phyloP scores from a whole-genome alignment of 106 monocot species.

The Acanthochlamys bracteata region DNA sequence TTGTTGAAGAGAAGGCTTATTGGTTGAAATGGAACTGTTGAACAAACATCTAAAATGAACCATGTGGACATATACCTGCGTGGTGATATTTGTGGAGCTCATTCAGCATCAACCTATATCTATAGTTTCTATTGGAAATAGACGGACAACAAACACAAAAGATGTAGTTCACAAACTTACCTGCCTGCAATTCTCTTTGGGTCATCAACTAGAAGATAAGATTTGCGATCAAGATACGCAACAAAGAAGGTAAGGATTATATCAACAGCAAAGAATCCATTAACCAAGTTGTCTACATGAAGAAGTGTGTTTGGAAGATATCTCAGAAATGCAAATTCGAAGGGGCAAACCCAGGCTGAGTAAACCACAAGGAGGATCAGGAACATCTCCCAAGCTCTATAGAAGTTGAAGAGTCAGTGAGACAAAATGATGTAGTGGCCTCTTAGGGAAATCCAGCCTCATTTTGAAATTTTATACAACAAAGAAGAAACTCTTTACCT shows the following conservation, averaged over 20 bases:
- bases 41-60: slow-evolving; percentile 64
- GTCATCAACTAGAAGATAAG: slow-evolving; percentile 43
- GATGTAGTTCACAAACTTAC: slow-evolving; percentile 15
- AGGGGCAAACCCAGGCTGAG: slow-evolving; percentile 70
- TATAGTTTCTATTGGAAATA: background rate
- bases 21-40: slow-evolving; percentile 55
- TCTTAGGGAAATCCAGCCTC: background rate
- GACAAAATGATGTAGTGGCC: background rate
- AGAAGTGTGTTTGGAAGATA: slow-evolving; percentile 30
- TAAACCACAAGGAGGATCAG: slow-evolving; percentile 55
- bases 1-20: slow-evolving; percentile 38
- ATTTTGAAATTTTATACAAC: background rate
- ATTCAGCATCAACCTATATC: background rate
- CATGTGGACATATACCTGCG: slow-evolving; percentile 60
- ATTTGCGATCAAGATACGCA: slow-evolving; percentile 39
- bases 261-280: slow-evolving; percentile 56
- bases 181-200: slow-evolving; percentile 54
- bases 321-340: slow-evolving; percentile 58
- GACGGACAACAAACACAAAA: background rate
- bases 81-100: background rate
- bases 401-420: slow-evolving; percentile 3
- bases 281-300: slow-evolving; percentile 38
- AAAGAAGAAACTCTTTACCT: slow-evolving; percentile 23
- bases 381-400: slow-evolving; percentile 61
- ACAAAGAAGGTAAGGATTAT: slow-evolving; percentile 73